Evolutionary conservation across 2,329 filamentous ascomycete species (phyloP), one percentile per base, ranked within the genome.

Genomic region (Neonectria neomacrospora): DNA sequence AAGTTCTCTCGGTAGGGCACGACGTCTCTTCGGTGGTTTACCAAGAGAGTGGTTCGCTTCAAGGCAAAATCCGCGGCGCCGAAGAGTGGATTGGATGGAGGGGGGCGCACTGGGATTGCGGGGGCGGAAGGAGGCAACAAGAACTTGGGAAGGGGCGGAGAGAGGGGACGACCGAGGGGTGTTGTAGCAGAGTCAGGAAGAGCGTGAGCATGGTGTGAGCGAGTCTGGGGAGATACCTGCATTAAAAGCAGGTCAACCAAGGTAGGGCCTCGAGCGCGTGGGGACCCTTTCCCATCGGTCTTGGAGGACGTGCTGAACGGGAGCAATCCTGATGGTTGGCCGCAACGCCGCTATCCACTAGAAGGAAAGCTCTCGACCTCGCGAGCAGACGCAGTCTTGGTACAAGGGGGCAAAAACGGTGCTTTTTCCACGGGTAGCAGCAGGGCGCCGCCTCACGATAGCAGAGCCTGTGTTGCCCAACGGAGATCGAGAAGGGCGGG

Each of bases 21-120:
- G 70, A 70, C 67, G 63, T 70, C 63, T 69, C 67, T 61, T 69
- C 8, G 63, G 71, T 26, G 23, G 23, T 26, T 26, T 74, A 68
- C 71, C 70, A 75, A 65, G 64, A 70, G 67, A 63, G 57, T 68
- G 73, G 71, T 74, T 75, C 69, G 70, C 71, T 70, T 71, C 61
- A 69, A 70, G 67, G 67, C 69, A 70, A 67, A 72, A 64, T 65
- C 58, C 63, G 65, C 66, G 63, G 70, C 66, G 55, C 65, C 64
- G 56, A 68, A 67, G 51, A 70, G 69, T 71, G 73, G 70, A 66
- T 72, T 73, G 66, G 52, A 41, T 26, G 44, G 41, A 53, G 65
- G 67, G 67, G 39, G 47, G 67, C 23, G 61, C 65, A 67, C 70
- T 63, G 54, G 62, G 53, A 69, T 64, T 69, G 69, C 67, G 67